These are phyloP conservation scores for Immersiella caudata DNA, from an alignment of 495 filamentous ascomycete genomes.

Conservation along the genomic window DNA sequence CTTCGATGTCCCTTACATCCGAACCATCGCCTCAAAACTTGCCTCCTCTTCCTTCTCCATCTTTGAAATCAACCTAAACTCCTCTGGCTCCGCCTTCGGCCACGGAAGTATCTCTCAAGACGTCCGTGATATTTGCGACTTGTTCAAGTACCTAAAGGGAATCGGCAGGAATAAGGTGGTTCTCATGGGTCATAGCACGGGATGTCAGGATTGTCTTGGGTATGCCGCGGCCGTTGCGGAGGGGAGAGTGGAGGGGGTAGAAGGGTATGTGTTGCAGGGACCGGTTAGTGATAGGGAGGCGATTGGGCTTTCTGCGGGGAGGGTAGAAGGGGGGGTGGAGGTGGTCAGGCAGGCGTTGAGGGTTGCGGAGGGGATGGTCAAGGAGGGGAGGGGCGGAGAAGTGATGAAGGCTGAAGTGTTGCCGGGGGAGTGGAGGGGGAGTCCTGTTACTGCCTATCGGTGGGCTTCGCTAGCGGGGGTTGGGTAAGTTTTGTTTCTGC, in stretches of 20 bases:
- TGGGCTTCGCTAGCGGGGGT: slow-evolving; percentile 68
- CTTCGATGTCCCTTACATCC: slow-evolving; percentile 66
- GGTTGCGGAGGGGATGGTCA: slow-evolving; percentile 56
- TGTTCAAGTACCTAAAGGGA: slow-evolving; percentile 68
- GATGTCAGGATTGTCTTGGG: slow-evolving; percentile 29
- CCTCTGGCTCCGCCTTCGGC: slow-evolving; percentile 74
- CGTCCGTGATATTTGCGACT: slow-evolving; percentile 68
- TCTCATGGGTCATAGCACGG: slow-evolving; percentile 58
- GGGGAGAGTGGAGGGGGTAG: slow-evolving; percentile 51
- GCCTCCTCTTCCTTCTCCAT: slow-evolving; percentile 35
- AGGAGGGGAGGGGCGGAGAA: slow-evolving; percentile 54
- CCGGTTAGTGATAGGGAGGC: slow-evolving; percentile 78
- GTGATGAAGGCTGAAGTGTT: slow-evolving; percentile 56
- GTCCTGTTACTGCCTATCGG: slow-evolving; percentile 66
- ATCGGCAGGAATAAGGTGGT: slow-evolving; percentile 64
- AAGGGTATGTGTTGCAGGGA: slow-evolving; percentile 84
- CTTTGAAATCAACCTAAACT: slow-evolving; percentile 48
- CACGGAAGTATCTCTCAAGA: slow-evolving; percentile 68
- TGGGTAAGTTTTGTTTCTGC: slow-evolving; percentile 44
- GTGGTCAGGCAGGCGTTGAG: slow-evolving; percentile 54
- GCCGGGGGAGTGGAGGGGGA: slow-evolving; percentile 48
- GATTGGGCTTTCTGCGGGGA: slow-evolving; percentile 44
- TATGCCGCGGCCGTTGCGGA: not conserved
- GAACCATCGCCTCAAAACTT: slow-evolving; percentile 60
- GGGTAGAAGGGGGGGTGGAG: too few relatives aligned